Evolutionary conservation across 2,329 filamentous ascomycete species (phyloP).

Genomic region (Sclerotinia glacialis): DNA sequence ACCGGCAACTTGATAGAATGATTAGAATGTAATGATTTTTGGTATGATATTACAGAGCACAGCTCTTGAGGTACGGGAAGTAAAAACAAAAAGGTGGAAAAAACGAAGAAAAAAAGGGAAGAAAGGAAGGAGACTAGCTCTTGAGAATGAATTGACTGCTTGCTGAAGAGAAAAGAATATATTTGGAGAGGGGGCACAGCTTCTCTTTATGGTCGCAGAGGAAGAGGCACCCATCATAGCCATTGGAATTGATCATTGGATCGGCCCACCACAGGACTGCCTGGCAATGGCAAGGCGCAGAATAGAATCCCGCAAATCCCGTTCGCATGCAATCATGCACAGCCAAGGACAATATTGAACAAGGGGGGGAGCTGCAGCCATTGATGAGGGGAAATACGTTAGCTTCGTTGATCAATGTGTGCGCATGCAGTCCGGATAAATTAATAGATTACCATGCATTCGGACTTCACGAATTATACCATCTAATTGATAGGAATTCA

Average conservation of each 20-base stretch:
- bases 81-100: slow-evolving; percentile 40
- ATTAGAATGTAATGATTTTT: slow-evolving; percentile 39
- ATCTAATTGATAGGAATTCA: neutral
- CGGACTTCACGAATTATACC: slow-evolving; percentile 12
- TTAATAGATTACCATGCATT: slow-evolving; percentile 21
- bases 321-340: slow-evolving; percentile 7
- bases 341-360: slow-evolving; percentile 3
- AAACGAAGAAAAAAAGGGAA: slow-evolving; percentile 50
- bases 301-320: slow-evolving; percentile 4
- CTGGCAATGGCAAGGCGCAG: slow-evolving; percentile 19
- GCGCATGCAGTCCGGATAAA: slow-evolving; percentile 18
- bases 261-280: slow-evolving; percentile 9
- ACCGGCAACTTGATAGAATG: slow-evolving; percentile 47
- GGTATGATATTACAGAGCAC: slow-evolving; percentile 49
- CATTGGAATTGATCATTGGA: slow-evolving; percentile 21
- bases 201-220: slow-evolving; percentile 34
- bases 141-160: slow-evolving; percentile 53
- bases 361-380: slow-evolving; percentile 17
- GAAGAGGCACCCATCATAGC: neutral
- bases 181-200: slow-evolving; percentile 29
- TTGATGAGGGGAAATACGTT: slow-evolving; percentile 18
- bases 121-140: slow-evolving; percentile 48
- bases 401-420: slow-evolving; percentile 2
- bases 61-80: slow-evolving; percentile 48
- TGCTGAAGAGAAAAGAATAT: slow-evolving; percentile 56